Base-by-base conservation (phyloP, 1,284 basidiomycete species). In the Moesziomyces sp. region DNA sequence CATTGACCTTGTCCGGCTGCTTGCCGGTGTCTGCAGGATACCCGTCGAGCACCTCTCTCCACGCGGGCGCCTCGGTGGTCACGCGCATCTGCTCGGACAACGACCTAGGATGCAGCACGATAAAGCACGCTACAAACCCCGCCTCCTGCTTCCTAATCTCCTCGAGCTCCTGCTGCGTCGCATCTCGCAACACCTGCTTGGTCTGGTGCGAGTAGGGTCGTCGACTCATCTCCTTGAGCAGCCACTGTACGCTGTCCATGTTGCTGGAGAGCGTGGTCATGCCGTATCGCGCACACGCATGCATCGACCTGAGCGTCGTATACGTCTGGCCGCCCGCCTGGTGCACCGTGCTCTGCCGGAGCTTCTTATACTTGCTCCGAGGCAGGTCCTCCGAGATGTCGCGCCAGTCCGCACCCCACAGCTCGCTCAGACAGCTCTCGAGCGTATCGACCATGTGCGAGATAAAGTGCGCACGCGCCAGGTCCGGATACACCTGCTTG, bases 181-280 rank as follows among this genome's bases (percentile, higher is more conserved):
- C 52, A 14, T 55, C 49, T 5, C 46, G 18, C 26, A 58, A 23
- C 8, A 65, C 23, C 35, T 24, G 42, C 43, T 40, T 26, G 5
- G 61, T 54, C 14, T 54, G 52, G 28, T 53, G 35, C 35, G 64
- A 59, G 28, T 62, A 61, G n/a, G 63, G 56, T 6, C 58, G 30
- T 2, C 67, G 46, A n/a, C 52, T 54, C 61, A 74, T 66, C 53
- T 74, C 59, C 44, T 69, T 68, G 38, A 78, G 52, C 46, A 79
- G 66, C 76, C 76, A 79, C 53, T 68, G 74, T 21, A 79, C 52
- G 46, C 76, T 77, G 35, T 67, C 59, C 54, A 76, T 66, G 46
- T 78, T 78, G 35, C 70, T 76, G 5, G 76, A 71, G n/a, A 77
- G 42, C 38, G 75, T 73, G 24, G 77, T 75, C 61, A 73, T 73